Conservation (phyloP, 208 protist species). For the Acanthamoeba healyi region DNA sequence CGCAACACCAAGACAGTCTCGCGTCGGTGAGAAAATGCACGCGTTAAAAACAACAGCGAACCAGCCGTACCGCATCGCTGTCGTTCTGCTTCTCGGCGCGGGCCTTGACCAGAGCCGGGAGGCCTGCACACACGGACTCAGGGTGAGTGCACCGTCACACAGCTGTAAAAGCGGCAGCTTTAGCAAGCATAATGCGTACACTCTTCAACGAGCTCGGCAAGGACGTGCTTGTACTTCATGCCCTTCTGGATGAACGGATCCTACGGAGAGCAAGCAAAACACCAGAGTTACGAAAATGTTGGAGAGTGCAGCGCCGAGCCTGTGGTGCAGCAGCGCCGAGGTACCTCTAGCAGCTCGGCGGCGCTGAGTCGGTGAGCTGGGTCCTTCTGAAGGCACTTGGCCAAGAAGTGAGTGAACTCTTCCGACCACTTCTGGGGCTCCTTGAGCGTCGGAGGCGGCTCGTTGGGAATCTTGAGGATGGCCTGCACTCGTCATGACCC, state of each 20-base stretch:
- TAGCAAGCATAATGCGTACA: background rate
- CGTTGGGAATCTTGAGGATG: constrained; percentile 90
- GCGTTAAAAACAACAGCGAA: no score
- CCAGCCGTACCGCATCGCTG: constrained; percentile 16
- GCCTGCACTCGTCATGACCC: constrained; percentile 67
- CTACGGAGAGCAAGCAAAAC: background rate
- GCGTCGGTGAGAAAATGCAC: no score
- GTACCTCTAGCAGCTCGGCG: constrained; percentile 82
- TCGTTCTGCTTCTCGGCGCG: constrained; percentile 45
- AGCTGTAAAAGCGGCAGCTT: no score
- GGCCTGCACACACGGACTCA: background rate
- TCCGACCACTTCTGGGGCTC: constrained; percentile 79
- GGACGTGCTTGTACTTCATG: constrained; percentile 28
- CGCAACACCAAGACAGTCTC: no score
- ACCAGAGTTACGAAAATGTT: background rate
- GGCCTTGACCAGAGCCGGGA: constrained; percentile 34
- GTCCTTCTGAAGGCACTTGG: constrained; percentile 88
- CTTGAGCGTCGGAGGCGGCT: constrained; percentile 85
- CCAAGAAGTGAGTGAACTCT: constrained; percentile 90
- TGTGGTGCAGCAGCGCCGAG: background rate
- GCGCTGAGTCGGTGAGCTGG: constrained; percentile 85
- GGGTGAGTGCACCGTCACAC: background rate
- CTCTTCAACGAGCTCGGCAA: constrained; percentile 36
- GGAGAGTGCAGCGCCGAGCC: no score
- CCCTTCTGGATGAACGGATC: constrained; percentile 61